Percentiles rank a stretch among this genome's conserved stretches.
Evolutionary conservation across 179 eudicot genomes (phyloP).

Genomic region (Camellia oleifera): DNA sequence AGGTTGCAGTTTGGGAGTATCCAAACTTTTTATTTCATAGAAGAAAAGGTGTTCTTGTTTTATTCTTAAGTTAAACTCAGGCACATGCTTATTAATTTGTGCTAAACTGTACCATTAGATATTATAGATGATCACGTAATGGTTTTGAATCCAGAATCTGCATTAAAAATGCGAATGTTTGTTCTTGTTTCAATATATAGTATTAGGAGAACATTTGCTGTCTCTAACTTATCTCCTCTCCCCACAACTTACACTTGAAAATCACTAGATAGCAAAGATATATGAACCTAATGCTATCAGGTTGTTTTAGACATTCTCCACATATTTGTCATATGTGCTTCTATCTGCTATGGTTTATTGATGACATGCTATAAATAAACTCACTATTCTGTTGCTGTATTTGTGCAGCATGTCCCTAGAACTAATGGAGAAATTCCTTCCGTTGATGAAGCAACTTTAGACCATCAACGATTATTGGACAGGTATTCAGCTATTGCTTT

Average conservation of each 20-base stretch:
- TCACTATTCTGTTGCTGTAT: background rate
- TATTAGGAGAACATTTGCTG: background rate
- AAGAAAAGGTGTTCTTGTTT: background rate
- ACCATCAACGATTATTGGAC: slow-evolving; percentile 79
- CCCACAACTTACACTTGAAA: background rate
- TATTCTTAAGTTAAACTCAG: background rate
- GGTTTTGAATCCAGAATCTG: background rate
- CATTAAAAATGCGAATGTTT: background rate
- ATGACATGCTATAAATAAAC: background rate
- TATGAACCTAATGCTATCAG: background rate
- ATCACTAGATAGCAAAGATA: background rate
- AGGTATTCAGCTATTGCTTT: slow-evolving; percentile 37
- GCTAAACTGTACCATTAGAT: background rate
- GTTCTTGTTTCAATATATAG: background rate
- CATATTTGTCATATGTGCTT: background rate
- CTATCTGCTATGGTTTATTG: background rate
- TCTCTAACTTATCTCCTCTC: background rate
- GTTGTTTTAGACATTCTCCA: background rate
- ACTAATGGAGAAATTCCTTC: slow-evolving; percentile 92
- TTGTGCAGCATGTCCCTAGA: slow-evolving; percentile 78
- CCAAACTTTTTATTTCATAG: background rate
- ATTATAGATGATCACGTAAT: background rate
- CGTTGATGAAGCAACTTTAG: slow-evolving; percentile 80
- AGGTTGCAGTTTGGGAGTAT: background rate
- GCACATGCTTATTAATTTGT: background rate